Conservation (phyloP, 2,329 filamentous ascomycete species). For the Gaeumannomyces sp. region DNA sequence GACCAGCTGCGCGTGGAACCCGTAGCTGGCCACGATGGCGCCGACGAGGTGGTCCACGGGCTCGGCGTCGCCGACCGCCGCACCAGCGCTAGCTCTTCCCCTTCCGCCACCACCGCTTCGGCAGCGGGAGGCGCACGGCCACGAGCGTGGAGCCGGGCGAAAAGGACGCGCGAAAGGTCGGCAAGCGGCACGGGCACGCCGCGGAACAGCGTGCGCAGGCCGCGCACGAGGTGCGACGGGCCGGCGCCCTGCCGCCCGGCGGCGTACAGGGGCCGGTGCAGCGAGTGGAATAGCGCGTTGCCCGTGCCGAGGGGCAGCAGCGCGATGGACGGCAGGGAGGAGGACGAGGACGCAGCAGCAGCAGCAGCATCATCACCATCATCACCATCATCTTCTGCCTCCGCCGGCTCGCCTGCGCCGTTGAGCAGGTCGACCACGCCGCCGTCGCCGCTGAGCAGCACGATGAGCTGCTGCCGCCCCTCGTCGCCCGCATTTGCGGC, state of each 20-base stretch:
- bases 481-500: conserved; percentile 2
- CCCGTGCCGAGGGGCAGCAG: conserved; percentile 59
- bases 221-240: conserved; percentile 44
- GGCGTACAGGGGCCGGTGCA: conserved; percentile 51
- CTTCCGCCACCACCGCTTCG: not conserved
- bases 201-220: conserved; percentile 52
- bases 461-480: conserved; percentile 46
- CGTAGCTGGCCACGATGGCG: conserved; percentile 84
- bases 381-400: conserved; percentile 16
- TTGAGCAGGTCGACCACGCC: conserved; percentile 81
- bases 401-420: conserved; percentile 28
- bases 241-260: conserved; percentile 30
- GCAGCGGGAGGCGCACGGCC: conserved; percentile 21
- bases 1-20: conserved; percentile 80
- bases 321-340: conserved; percentile 37
- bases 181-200: conserved; percentile 50
- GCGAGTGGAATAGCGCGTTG: conserved; percentile 58
- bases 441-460: conserved; percentile 84
- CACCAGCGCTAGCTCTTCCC: no score
- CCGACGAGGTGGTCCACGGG: conserved; percentile 46
- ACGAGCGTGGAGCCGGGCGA: conserved; percentile 49
- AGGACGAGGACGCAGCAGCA: not conserved
- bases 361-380: conserved; percentile 17
- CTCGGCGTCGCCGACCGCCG: conserved; percentile 18
- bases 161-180: conserved; percentile 57